Base-by-base conservation (phyloP, 257 asterid genomes). In the Gentiana straminea region DNA sequence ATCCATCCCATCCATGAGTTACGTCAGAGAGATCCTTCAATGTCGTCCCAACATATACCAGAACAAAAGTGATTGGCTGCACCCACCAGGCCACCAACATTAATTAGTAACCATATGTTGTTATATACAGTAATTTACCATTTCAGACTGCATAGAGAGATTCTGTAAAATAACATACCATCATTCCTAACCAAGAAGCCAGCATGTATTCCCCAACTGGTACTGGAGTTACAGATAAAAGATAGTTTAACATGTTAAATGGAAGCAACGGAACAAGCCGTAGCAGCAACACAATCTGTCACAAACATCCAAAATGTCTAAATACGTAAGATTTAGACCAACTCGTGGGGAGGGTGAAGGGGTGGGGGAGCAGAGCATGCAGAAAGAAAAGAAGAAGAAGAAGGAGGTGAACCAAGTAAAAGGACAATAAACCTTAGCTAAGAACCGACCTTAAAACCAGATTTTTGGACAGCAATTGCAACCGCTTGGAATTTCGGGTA, bases 161-260 rank as follows among this genome's bases (percentile, higher is more conserved):
- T 24, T 34, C 24, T 15, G 24, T 15, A 15, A 15, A 15, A 15
- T 15, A 15, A 61, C 68, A 45, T 77, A 92, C 99, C 97, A 92
- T 83, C 99, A 92, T 92, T 68, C 99, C 99, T 77, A 92, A 70
- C 99, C 99, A 92, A 51, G 99, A 81, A 57, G 99, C 99, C 51
- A 92, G 83, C 79, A 83, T 70, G 76, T 92, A 92, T 39, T 92
- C 86, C 67, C 78, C 73, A 48, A 88, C 44, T 34, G 99, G 77
- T 55, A 92, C 94, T 6, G 99, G 94, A 41, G 99, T 92, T 49
- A 92, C 97, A 0, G 99, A 88, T 68, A 88, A 79, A 62, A 92
- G 90, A 81, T 92, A 92, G 81, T 92, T 92, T 82, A 92, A 57
- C 94, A 92, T 77, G 81, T 85, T 92, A 61, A 92, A 92, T 36